phyloP scores from a whole-genome alignment of 208 protist species.

The Naegleria gruberi region DNA sequence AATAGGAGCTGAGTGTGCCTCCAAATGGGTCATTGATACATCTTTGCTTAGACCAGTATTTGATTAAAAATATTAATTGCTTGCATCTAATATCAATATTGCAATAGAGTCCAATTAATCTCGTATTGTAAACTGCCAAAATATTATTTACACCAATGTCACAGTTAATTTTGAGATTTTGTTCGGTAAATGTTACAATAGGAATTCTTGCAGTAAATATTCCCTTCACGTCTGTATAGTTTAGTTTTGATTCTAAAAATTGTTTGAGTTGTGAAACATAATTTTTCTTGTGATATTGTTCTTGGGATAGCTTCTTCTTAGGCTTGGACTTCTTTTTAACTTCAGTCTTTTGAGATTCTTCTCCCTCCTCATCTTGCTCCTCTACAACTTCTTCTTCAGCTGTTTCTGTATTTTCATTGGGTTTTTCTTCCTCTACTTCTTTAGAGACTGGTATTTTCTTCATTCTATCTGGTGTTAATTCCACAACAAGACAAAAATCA shows the following conservation, averaged over 20 bases:
- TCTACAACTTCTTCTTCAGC: not conserved
- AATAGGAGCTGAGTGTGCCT: not conserved
- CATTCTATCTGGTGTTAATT: not conserved
- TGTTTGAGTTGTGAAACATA: slow-evolving; percentile 3
- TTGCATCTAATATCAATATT: not conserved
- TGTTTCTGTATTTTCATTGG: too few species aligned
- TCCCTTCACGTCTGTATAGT: not conserved
- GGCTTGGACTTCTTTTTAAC: too few species aligned
- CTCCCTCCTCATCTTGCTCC: not conserved
- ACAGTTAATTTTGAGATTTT: not conserved
- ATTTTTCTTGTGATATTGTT: slow-evolving; percentile 14
- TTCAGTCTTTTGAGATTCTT: not conserved
- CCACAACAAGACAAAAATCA: slow-evolving; percentile 2
- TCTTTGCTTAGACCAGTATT: not conserved
- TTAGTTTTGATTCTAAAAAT: not conserved
- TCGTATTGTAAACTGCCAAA: slow-evolving; percentile 16
- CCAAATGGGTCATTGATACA: not conserved
- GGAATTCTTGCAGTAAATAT: slow-evolving; percentile 12
- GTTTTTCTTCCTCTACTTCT: not conserved
- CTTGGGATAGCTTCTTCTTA: not conserved
- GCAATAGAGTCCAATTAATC: not conserved
- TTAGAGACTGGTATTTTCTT: not conserved
- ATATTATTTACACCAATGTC: slow-evolving; percentile 19
- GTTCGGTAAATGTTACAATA: slow-evolving; percentile 17
- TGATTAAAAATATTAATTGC: not conserved